Conservation (phyloP, 768 basidiomycete species). For the Agrocybe praecox region DNA sequence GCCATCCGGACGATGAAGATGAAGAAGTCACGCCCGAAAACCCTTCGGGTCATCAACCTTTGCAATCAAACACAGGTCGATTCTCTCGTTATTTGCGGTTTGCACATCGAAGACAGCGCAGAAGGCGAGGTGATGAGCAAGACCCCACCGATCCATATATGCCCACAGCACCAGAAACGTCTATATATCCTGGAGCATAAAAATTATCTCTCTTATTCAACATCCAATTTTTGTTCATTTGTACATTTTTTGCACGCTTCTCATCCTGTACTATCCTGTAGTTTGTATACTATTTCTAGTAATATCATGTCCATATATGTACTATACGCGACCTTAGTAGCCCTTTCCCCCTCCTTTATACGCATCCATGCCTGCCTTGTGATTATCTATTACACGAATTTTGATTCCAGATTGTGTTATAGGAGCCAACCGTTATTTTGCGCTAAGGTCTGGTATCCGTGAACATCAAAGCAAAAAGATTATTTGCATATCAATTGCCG, state of each 20-base stretch:
- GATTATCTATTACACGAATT: no score
- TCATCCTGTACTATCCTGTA: background rate
- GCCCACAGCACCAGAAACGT: slow-evolving; percentile 31
- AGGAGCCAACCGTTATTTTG: no score
- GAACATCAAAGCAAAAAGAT: no score
- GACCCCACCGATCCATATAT: slow-evolving; percentile 35
- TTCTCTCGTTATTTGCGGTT: slow-evolving; percentile 63
- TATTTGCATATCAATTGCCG: slow-evolving; percentile 28
- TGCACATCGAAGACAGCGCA: slow-evolving; percentile 39
- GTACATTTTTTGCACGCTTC: background rate
- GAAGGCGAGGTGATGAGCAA: slow-evolving; percentile 26
- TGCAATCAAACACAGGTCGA: slow-evolving; percentile 32
- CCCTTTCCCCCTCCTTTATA: background rate
- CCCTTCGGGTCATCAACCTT: slow-evolving; percentile 4
- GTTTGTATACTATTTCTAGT: background rate
- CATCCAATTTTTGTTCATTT: background rate
- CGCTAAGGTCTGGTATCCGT: no score
- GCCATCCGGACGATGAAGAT: slow-evolving; percentile 24
- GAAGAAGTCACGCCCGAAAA: slow-evolving; percentile 19
- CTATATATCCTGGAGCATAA: slow-evolving; percentile 21
- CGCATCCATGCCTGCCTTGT: no score
- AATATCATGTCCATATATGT: background rate
- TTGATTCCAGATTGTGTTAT: no score
- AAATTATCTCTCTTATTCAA: background rate
- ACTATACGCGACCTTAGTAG: background rate